Conservation (phyloP, 1,284 basidiomycete genomes). For the Ustilago shanxiensis region DNA sequence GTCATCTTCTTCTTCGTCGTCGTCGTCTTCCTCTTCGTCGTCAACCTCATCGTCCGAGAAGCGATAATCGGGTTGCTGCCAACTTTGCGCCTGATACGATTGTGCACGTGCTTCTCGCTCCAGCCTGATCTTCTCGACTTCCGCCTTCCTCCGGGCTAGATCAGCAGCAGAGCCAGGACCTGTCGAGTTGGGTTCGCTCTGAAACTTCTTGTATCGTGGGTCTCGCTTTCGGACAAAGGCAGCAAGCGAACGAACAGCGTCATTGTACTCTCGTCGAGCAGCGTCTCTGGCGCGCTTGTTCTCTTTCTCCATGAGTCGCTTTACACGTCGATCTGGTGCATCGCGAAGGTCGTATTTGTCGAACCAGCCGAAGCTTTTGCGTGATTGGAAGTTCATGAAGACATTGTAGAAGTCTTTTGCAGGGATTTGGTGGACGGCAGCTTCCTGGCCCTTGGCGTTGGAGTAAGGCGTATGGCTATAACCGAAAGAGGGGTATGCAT, state of each 20-base stretch:
- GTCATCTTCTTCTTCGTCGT: constrained; percentile 26
- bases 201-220: constrained; percentile 82
- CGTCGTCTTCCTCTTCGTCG: constrained; percentile 13
- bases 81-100: constrained; percentile 74
- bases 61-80: constrained; percentile 57
- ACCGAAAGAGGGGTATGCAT: constrained; percentile 82
- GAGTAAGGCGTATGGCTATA: constrained; percentile 81
- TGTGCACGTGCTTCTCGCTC: constrained; percentile 75
- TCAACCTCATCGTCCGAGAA: constrained; percentile 55
- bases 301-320: constrained; percentile 91
- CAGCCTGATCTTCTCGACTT: constrained; percentile 51
- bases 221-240: constrained; percentile 92
- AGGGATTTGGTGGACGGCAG: constrained; percentile 46
- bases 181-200: constrained; percentile 77
- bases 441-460: constrained; percentile 52
- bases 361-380: constrained; percentile 90
- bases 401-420: constrained; percentile 80
- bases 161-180: constrained; percentile 71
- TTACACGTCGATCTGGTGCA: constrained; percentile 86
- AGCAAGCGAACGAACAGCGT: constrained; percentile 81
- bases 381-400: constrained; percentile 88
- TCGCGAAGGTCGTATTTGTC: constrained; percentile 86
- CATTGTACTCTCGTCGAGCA: constrained; percentile 91
- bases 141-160: constrained; percentile 75
- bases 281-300: constrained; percentile 92